Evolutionary conservation across 2,329 filamentous ascomycete genomes (phyloP).

Genomic region (Alternaria gaisen): DNA sequence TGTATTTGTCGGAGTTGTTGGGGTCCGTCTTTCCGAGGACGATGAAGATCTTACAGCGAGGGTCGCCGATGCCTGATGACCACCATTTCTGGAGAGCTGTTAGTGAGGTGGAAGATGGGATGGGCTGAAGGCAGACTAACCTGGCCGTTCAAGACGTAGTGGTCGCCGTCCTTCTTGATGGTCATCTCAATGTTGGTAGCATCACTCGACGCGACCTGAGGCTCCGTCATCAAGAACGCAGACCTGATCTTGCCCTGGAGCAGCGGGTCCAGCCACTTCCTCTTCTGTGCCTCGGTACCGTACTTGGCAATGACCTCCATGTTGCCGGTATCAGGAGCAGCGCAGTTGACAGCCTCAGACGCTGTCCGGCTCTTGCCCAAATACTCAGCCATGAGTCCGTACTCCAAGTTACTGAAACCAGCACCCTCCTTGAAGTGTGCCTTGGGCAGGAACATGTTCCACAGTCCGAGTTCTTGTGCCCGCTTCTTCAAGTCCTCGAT

Average conservation of each 20-base stretch:
- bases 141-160: conserved; percentile 89
- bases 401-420: conserved; percentile 94
- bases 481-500: conserved; percentile 90
- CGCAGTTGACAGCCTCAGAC: conserved; percentile 79
- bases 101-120: not conserved
- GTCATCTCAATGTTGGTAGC: conserved; percentile 90
- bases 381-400: conserved; percentile 96
- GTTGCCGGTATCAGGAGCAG: conserved; percentile 91
- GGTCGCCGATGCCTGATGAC: conserved; percentile 94
- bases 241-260: conserved; percentile 86
- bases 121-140: conserved; percentile 55
- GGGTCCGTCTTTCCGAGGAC: conserved; percentile 95
- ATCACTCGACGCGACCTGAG: conserved; percentile 86
- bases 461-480: conserved; percentile 83
- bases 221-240: conserved; percentile 94
- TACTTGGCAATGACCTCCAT: conserved; percentile 97
- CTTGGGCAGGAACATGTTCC: conserved; percentile 98
- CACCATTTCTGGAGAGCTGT: conserved; percentile 94
- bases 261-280: conserved; percentile 80
- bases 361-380: conserved; percentile 85
- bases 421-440: conserved; percentile 95
- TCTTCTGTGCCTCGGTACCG: conserved; percentile 84
- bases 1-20: conserved; percentile 78
- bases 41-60: conserved; percentile 90
- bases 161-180: conserved; percentile 83